These are phyloP conservation scores for Helichrysum umbraculigerum DNA, from an alignment of 129 eudicot genomes.

Conservation along the genomic window DNA sequence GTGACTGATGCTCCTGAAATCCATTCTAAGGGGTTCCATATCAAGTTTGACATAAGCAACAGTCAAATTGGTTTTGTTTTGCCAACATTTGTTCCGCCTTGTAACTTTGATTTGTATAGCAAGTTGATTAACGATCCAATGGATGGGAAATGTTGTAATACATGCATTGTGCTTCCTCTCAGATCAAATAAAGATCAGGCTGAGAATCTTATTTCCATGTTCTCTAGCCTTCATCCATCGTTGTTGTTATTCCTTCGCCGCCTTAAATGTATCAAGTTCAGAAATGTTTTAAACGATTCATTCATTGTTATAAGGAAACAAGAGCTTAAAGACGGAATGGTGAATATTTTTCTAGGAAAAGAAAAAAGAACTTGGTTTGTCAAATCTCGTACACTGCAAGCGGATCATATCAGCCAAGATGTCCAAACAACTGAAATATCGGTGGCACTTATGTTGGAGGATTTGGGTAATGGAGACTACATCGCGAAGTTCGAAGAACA, in stretches of 20 bases:
- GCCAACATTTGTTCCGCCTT: conserved; percentile 68
- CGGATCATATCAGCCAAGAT: conserved; percentile 47
- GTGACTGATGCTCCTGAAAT: conserved; percentile 92
- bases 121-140: conserved; percentile 39
- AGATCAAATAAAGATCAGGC: conserved; percentile 46
- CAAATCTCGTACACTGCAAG: conserved; percentile 50
- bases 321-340: conserved; percentile 54
- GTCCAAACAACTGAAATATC: conserved; percentile 73
- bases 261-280: conserved; percentile 61
- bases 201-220: conserved; percentile 62
- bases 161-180: conserved; percentile 80
- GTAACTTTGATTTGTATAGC: conserved; percentile 45
- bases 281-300: conserved; percentile 50
- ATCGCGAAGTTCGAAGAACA: conserved; percentile 55
- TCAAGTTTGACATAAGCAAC: conserved; percentile 69
- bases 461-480: conserved; percentile 41
- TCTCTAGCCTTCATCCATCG: conserved; percentile 79
- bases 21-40: conserved; percentile 83
- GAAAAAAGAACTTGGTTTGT: conserved; percentile 68
- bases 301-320: conserved; percentile 60
- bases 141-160: conserved; percentile 45
- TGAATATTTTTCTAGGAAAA: conserved; percentile 55
- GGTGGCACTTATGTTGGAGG: conserved; percentile 67
- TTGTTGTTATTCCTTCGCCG: conserved; percentile 76
- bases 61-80: conserved; percentile 87